phyloP scores from a whole-genome alignment of 768 basidiomycete genomes.

The Cubamyces sp. region DNA sequence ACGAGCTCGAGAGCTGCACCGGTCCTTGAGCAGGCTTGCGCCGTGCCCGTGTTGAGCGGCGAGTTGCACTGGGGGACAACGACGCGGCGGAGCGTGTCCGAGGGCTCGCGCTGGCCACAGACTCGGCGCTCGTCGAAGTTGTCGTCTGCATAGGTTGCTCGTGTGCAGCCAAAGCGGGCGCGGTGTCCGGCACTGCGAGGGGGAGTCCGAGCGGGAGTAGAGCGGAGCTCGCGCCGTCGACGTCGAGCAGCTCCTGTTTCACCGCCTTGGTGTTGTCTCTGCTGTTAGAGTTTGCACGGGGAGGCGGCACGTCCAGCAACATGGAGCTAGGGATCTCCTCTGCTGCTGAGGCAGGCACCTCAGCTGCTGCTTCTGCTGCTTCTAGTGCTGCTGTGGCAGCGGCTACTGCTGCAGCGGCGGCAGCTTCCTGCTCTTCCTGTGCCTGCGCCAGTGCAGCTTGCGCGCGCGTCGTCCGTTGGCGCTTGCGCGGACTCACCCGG shows the following conservation, averaged over 20 bases:
- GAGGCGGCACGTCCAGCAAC: constrained; percentile 5
- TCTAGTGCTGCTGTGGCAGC: not conserved
- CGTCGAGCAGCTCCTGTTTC: constrained; percentile 9
- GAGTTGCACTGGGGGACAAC: constrained; percentile 2
- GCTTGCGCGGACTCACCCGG: constrained; percentile 16
- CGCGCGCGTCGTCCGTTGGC: constrained; percentile 17
- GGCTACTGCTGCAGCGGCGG: not conserved
- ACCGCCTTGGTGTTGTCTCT: not conserved
- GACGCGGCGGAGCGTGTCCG: constrained; percentile 1
- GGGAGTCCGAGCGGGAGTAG: constrained; percentile 11
- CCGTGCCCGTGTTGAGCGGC: constrained; percentile 19
- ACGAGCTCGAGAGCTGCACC: constrained; percentile 1
- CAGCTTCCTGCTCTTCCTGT: not conserved
- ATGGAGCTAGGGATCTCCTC: not conserved
- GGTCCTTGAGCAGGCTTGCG: constrained; percentile 22
- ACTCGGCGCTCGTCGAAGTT: too few relatives aligned
- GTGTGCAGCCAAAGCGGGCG: not conserved
- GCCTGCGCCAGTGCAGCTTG: constrained; percentile 9
- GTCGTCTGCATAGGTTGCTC: not conserved
- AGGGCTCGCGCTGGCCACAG: too few relatives aligned
- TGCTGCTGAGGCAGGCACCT: too few relatives aligned
- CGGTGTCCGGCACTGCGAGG: constrained; percentile 4
- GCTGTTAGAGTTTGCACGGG: not conserved
- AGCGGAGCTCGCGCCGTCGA: not conserved
- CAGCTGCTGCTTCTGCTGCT: not conserved